These are phyloP conservation scores for Pueraria montana DNA, from an alignment of 306 rosid genomes.

Conservation along the genomic window DNA sequence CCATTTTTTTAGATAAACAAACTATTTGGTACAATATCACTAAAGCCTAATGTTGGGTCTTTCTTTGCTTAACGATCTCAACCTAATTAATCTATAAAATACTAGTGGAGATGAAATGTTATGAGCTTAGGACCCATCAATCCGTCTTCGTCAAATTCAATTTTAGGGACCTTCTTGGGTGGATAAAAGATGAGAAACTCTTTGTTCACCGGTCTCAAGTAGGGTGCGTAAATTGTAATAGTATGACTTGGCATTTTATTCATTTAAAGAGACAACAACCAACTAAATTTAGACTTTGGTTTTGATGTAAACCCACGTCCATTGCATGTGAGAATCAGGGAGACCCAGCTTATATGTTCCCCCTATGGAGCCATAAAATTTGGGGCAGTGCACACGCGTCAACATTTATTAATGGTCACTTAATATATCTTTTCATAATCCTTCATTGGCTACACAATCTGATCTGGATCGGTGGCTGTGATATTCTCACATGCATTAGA, in stretches of 20 bases:
- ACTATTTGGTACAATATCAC: slow-evolving; percentile 53
- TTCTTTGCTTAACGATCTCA: slow-evolving; percentile 20
- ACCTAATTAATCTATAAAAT: slow-evolving; percentile 42
- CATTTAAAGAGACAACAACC: slow-evolving; percentile 26
- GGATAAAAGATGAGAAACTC: neutral
- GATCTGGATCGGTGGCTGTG: slow-evolving; percentile 49
- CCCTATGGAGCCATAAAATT: slow-evolving; percentile 47
- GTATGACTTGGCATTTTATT: slow-evolving; percentile 47
- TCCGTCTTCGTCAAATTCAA: slow-evolving; percentile 37
- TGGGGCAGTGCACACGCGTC: slow-evolving; percentile 51
- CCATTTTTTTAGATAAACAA: neutral
- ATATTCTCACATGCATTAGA: slow-evolving; percentile 62
- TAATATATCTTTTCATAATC: slow-evolving; percentile 19
- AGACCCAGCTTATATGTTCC: slow-evolving; percentile 38
- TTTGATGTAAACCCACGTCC: slow-evolving; percentile 49
- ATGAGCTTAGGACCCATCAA: slow-evolving; percentile 15
- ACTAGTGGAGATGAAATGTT: slow-evolving; percentile 31
- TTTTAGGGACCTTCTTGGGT: slow-evolving; percentile 38
- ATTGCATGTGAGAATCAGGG: slow-evolving; percentile 52
- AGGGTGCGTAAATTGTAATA: neutral
- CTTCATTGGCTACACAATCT: slow-evolving; percentile 50
- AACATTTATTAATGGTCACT: slow-evolving; percentile 43
- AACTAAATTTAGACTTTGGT: slow-evolving; percentile 28
- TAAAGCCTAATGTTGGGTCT: slow-evolving; percentile 27
- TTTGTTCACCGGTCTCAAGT: slow-evolving; percentile 32